Base-by-base conservation (phyloP, 2,329 filamentous ascomycete genomes). In the Pseudogymnoascus sp. region DNA sequence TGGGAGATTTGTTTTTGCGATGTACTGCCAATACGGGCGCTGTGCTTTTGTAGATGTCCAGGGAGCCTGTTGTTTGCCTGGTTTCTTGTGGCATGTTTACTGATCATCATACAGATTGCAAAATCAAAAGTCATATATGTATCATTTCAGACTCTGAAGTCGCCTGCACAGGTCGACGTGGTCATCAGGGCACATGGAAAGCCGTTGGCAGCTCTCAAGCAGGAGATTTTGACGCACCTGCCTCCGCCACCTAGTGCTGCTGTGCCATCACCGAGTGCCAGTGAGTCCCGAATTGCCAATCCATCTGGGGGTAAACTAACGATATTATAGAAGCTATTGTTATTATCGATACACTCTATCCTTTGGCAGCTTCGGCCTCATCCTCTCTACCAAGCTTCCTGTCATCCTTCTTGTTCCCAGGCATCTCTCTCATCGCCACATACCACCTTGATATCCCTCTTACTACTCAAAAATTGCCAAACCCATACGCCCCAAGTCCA, bases 381-480 rank as follows among this genome's bases (percentile, higher is more conserved):
- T 79, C 85, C 36, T 80, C 82, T 65, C 79, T 91, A 8, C 83
- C 85, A 12, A 77, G 80, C 62, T 92, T 91, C 72, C 85, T 94
- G 60, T 89, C 86, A 23, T 84, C 83, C 62, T 80, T 87, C 63
- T 76, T 87, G 65, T 83, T 91, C 68, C 88, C 90, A 1, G 72
- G 78, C 30, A 83, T 87, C 36, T 92, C 90, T 5, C 80, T 97
- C 42, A 78, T 97, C 5, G 87, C 86, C 45, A 84, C 89, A 64
- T 96, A 95, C 74, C 94, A 97, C 77, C 79, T 82, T 60, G 93
- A 97, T 75, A 82, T 93, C 3, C 88, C 91, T 1, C 74, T 85
- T 25, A 68, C 77, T 61, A 23, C 62, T n/a, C 67, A 72, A 11
- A 66, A 70, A 33, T 67, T 70, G 58, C 74, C 72, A 30, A 76